Evolutionary conservation across 495 filamentous ascomycete species (phyloP).

Genomic region (Parmelia sp.): DNA sequence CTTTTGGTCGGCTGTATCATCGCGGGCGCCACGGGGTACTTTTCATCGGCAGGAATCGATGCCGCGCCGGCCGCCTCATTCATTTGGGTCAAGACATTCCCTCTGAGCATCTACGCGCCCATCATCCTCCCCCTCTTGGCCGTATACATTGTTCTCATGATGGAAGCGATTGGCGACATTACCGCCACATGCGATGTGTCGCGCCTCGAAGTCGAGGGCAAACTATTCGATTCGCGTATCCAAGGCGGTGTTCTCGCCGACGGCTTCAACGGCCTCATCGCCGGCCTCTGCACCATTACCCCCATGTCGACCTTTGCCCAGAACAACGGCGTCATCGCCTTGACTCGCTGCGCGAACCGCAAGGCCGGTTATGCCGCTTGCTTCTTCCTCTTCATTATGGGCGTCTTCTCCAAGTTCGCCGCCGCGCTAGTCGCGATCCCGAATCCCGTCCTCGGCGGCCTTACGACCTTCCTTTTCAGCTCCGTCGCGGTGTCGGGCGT

Average conservation of each 20-base stretch:
- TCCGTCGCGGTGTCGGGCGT: slow-evolving; percentile 82
- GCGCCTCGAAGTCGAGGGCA: slow-evolving; percentile 71
- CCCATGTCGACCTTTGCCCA: slow-evolving; percentile 68
- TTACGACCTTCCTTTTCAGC: slow-evolving; percentile 89
- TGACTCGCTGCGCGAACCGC: slow-evolving; percentile 84
- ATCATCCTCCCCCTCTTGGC: slow-evolving; percentile 78
- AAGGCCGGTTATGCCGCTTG: slow-evolving; percentile 73
- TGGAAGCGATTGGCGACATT: slow-evolving; percentile 77
- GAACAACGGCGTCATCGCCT: slow-evolving; percentile 89
- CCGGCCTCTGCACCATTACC: slow-evolving; percentile 76
- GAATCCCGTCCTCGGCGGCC: slow-evolving; percentile 72
- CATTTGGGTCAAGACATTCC: slow-evolving; percentile 88
- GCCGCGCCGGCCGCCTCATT: slow-evolving; percentile 66
- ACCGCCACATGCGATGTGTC: slow-evolving; percentile 67
- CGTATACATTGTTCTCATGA: slow-evolving; percentile 80
- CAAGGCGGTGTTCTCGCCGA: slow-evolving; percentile 84
- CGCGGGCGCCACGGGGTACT: slow-evolving; percentile 78
- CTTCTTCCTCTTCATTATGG: slow-evolving; percentile 82
- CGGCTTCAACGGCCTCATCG: slow-evolving; percentile 74
- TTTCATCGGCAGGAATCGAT: slow-evolving; percentile 63
- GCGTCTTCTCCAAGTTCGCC: slow-evolving; percentile 89
- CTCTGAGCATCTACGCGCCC: slow-evolving; percentile 71
- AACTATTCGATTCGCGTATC: slow-evolving; percentile 78
- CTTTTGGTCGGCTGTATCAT: slow-evolving; percentile 84
- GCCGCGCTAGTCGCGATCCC: slow-evolving; percentile 81